Evolutionary conservation across 202 grass and related monocot species (phyloP), one percentile per base, ranked within the genome.

Genomic region (Saccharum hybrid): DNA sequence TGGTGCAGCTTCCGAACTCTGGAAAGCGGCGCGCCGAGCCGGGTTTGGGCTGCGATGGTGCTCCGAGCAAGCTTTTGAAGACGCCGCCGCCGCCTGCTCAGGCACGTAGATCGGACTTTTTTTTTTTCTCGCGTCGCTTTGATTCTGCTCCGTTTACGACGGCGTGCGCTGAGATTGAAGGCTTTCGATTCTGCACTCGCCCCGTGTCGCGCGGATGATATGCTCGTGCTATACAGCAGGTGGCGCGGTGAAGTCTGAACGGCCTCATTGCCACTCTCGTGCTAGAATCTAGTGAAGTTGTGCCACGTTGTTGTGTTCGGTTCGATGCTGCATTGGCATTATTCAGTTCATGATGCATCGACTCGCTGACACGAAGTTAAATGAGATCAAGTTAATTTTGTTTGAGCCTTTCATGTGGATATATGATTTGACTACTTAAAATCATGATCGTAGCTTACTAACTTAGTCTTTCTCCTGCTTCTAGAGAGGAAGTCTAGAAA

Each of bases 61-160:
- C 46, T 13, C 34, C 68, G 0, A 79, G 79, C 74, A 97, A 97
- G 84, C 78, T 79, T 76, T 40, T 45, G 2, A 43, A 1, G 30
- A 14, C 6, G 52, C 54, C 7, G 54, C 54, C 65, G 71, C 39
- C 69, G 7, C 76, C 63, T 11, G 36, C 78, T 13, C 75, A 90
- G 37, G 75, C 61, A 51, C 22, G 37, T 64, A 19, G 48, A 42
- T 66, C 19, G 16, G 1, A 10, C 18, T 6, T 72, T 16, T 12
- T 11, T 9, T 72, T 16, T 8, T 7, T 9, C 10, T 0, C 15
- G 34, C 8, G 18, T 37, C 23, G 23, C 19, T 59, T 22, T 16
- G 63, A 15, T 68, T 39, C 46, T 14, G 28, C 23, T 66, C 34
- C 42, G 41, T 7, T 49, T 64, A 26, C 15, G 28, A 26, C 22